A percentile compares a stretch with the other conserved stretches of the same genome.
Conservation (phyloP, 306 rosid species). For the Biancaea sappan region DNA sequence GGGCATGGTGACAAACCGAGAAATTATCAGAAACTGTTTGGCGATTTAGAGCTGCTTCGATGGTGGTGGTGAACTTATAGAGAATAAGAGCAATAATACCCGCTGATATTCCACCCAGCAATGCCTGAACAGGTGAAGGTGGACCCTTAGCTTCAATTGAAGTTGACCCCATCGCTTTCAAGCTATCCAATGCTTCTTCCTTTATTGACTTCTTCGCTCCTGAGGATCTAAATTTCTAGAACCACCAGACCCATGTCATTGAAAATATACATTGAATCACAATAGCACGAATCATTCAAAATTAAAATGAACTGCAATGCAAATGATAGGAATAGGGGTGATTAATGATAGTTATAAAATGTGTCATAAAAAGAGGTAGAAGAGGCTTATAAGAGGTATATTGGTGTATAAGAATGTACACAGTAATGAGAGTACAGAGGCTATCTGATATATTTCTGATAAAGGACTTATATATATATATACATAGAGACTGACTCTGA, state of each 20-base stretch:
- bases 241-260: slow-evolving; percentile 42
- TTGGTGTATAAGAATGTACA: too few relatives aligned
- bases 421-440: too few relatives aligned
- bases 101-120: slow-evolving; percentile 83
- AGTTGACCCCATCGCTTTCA: slow-evolving; percentile 69
- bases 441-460: too few relatives aligned
- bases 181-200: slow-evolving; percentile 82
- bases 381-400: too few relatives aligned
- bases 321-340: too few relatives aligned
- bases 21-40: slow-evolving; percentile 80
- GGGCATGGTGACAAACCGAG: slow-evolving; percentile 60
- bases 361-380: too few relatives aligned
- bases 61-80: slow-evolving; percentile 79
- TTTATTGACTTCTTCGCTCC: slow-evolving; percentile 75
- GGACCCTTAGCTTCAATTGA: slow-evolving; percentile 56
- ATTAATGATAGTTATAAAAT: too few relatives aligned
- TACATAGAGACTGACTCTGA: too few relatives aligned
- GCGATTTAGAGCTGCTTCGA: slow-evolving; percentile 80
- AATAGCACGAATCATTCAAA: neutral
- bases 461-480: too few relatives aligned
- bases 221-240: slow-evolving; percentile 84
- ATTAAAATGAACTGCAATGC: slow-evolving; percentile 10
- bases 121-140: slow-evolving; percentile 80
- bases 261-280: slow-evolving; percentile 19
- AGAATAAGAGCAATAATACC: slow-evolving; percentile 81